Evolutionary conservation across 495 filamentous ascomycete genomes (phyloP), one percentile per base, ranked within the genome.

Genomic region (Lentithecium fluviatile): DNA sequence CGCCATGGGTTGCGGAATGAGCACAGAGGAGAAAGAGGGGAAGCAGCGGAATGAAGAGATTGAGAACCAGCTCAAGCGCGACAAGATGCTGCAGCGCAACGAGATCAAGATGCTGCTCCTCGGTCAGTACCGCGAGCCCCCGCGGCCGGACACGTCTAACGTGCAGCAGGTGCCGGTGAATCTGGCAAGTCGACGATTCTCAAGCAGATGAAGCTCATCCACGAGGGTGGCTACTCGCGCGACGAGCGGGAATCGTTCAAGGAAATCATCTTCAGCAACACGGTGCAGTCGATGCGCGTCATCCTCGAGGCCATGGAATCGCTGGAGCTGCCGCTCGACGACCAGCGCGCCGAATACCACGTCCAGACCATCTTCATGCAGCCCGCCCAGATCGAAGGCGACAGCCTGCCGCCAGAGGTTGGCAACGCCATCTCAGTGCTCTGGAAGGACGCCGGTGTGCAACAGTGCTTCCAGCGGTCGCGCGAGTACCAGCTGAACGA

Each of bases 1-100:
- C 89, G 90, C 83, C 66, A 98, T 98, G 94, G 94, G 94, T 86
- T 98, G 94, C 76, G 92, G 91, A 76, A 96, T 96, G 91, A 97
- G 95, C 72, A 95, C 95, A 69, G 94, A 97, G 83, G 94, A 97
- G 79, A 97, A 96, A 90, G 94, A 98, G 90, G 95, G 94, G 78
- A 97, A 96, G 88, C 86, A 89, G 70, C 69, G 73, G 59, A 77
- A 75, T 58, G 67, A 73, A 62, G 75, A 75, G 68, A 77, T 77
- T 43, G 75, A 77, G 63, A 75, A 75, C 62, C 75, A 77, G 67
- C 61, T 77, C 51, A 67, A 71, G 63, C 69, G 69, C 51, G 75
- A 77, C 65, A 68, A 73, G 64, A 68, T 70, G 71, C 69, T 68
- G 69, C 70, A 74, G 71, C 58, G 65, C 42, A 74, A 74, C 50